Evolutionary conservation across 768 basidiomycete species (phyloP).

Genomic region (Lactifluus rugatus): DNA sequence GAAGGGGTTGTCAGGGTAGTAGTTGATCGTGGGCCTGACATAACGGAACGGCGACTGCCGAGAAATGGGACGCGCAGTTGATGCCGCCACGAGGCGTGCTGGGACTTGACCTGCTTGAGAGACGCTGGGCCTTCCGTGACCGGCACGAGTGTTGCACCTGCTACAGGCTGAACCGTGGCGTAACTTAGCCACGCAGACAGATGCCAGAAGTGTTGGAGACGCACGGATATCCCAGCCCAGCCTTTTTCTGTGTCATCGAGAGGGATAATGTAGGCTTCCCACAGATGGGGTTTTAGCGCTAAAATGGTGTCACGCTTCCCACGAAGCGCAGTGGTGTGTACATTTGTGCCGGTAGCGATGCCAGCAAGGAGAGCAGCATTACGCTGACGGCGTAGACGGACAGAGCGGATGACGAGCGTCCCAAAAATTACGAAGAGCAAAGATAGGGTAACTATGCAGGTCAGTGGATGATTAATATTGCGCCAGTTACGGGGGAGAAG

Average conservation of each 20-base stretch:
- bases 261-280: slow-evolving; percentile 1
- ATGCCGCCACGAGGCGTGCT: background rate
- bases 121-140: background rate
- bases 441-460: background rate
- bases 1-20: background rate
- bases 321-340: background rate
- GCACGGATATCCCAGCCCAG: slow-evolving; percentile 4
- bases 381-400: slow-evolving; percentile 8
- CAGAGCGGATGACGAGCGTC: slow-evolving; percentile 1
- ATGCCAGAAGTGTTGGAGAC: background rate
- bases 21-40: background rate
- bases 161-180: slow-evolving; percentile 1
- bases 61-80: background rate
- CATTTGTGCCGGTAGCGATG: background rate
- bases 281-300: background rate
- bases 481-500: too few relatives aligned
- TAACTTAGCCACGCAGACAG: background rate
- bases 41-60: background rate
- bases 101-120: background rate
- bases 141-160: background rate
- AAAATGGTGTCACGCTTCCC: background rate
- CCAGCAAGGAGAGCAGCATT: background rate
- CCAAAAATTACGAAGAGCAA: background rate
- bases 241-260: slow-evolving; percentile 2
- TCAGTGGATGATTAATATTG: too few relatives aligned